These are phyloP conservation scores for Botryobasidium botryosum DNA, from an alignment of 768 basidiomycete species.

Conservation along the genomic window DNA sequence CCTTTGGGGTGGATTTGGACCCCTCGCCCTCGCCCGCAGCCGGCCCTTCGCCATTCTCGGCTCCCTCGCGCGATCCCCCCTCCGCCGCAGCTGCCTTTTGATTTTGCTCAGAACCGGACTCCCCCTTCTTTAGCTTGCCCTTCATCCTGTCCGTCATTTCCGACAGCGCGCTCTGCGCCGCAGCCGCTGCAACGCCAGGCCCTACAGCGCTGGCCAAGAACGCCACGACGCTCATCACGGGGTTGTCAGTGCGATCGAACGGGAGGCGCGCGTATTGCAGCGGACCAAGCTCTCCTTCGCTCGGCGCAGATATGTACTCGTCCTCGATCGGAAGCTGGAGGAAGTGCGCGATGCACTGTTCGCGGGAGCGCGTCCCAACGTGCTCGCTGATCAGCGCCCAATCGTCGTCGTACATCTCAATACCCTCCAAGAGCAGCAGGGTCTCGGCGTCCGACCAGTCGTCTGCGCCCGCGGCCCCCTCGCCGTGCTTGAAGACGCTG, in stretches of 20 bases:
- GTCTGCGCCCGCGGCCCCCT: slow-evolving; percentile 30
- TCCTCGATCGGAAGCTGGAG: slow-evolving; percentile 94
- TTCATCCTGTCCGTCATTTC: slow-evolving; percentile 51
- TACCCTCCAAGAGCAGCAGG: slow-evolving; percentile 76
- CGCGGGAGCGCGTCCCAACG: slow-evolving; percentile 77
- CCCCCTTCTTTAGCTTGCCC: slow-evolving; percentile 16
- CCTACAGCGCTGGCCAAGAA: slow-evolving; percentile 88
- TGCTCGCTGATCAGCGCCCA: slow-evolving; percentile 89
- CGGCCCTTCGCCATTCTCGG: slow-evolving; percentile 3
- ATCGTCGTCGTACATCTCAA: slow-evolving; percentile 98
- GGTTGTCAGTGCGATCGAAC: slow-evolving; percentile 91
- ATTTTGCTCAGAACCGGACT: not conserved
- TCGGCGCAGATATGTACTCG: slow-evolving; percentile 34
- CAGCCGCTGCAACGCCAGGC: slow-evolving; percentile 81
- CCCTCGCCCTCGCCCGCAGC: slow-evolving; percentile 14
- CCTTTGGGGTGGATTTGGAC: slow-evolving; percentile 14
- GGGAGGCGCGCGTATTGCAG: slow-evolving; percentile 66
- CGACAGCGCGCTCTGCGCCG: slow-evolving; percentile 78
- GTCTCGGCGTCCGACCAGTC: slow-evolving; percentile 87
- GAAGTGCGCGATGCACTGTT: slow-evolving; percentile 94
- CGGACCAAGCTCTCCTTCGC: slow-evolving; percentile 55
- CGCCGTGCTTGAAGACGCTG: slow-evolving; percentile 22
- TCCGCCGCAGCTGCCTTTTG: slow-evolving; percentile 22
- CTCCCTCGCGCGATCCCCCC: slow-evolving; percentile 10
- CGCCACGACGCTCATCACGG: slow-evolving; percentile 96